These are phyloP conservation scores for Kokia cookei DNA, from an alignment of 441 rosid species.

Conservation along the genomic window DNA sequence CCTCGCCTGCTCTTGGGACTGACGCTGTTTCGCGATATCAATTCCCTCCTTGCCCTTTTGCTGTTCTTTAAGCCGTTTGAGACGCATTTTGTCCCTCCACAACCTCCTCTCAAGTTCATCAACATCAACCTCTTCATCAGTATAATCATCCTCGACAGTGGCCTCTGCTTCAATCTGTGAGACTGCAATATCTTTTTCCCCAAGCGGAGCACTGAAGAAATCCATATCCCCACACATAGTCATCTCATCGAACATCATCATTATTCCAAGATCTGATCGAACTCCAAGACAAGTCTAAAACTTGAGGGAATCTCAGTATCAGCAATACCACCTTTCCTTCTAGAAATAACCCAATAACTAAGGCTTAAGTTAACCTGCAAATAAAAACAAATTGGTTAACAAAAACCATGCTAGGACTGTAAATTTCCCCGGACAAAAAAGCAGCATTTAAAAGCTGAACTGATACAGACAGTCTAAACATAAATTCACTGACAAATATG, in stretches of 20 bases:
- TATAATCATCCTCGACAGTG: slow-evolving; percentile 35
- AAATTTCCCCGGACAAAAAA: neutral
- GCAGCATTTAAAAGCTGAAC: neutral
- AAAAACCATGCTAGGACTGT: neutral
- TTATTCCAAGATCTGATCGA: neutral
- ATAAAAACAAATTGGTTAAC: neutral
- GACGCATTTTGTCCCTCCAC: slow-evolving; percentile 75
- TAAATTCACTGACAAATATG: neutral
- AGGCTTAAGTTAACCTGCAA: neutral
- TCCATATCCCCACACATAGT: slow-evolving; percentile 72
- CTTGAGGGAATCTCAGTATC: slow-evolving; percentile 2
- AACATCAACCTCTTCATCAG: slow-evolving; percentile 59
- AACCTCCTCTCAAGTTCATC: slow-evolving; percentile 79
- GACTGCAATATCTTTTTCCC: slow-evolving; percentile 27
- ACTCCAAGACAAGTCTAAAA: neutral
- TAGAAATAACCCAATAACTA: neutral
- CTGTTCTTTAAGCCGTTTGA: slow-evolving; percentile 63
- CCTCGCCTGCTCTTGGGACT: slow-evolving; percentile 93
- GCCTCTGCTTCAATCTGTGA: slow-evolving; percentile 34
- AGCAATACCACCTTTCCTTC: neutral
- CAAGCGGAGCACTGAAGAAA: slow-evolving; percentile 39
- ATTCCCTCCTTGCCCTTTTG: slow-evolving; percentile 45
- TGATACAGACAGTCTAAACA: neutral
- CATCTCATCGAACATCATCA: slow-evolving; percentile 67
- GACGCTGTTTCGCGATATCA: slow-evolving; percentile 67